Percentiles rank a stretch among this genome's conserved stretches.
Conservation (phyloP, 83 land plant genomes). For the Larix sibirica region DNA sequence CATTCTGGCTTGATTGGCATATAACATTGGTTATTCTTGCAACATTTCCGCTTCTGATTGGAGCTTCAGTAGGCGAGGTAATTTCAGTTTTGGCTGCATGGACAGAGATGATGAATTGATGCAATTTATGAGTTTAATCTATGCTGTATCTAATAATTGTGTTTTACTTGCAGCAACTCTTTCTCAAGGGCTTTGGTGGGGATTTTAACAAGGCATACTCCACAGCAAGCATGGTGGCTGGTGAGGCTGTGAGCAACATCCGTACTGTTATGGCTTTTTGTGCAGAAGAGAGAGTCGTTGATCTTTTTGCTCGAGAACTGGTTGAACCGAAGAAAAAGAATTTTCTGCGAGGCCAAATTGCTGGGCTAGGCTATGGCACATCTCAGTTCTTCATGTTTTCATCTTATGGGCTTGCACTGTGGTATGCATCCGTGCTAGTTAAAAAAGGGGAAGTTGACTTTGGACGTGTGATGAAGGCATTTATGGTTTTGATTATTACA, state of each 20-base stretch:
- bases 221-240: slow-evolving; percentile 60
- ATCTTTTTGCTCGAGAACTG: slow-evolving; percentile 51
- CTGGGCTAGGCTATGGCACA: slow-evolving; percentile 65
- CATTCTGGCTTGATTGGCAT: slow-evolving; percentile 54
- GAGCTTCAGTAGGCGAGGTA: slow-evolving; percentile 46
- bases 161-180: slow-evolving; percentile 26
- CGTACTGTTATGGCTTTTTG: slow-evolving; percentile 76
- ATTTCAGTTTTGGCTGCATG: slow-evolving; percentile 8
- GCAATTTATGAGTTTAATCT: background rate
- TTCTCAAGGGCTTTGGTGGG: slow-evolving; percentile 58
- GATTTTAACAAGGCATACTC: slow-evolving; percentile 53
- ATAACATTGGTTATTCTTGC: slow-evolving; percentile 52
- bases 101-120: background rate
- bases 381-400: slow-evolving; percentile 53
- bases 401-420: slow-evolving; percentile 70
- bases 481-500: slow-evolving; percentile 76
- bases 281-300: slow-evolving; percentile 53
- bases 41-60: slow-evolving; percentile 51
- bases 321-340: slow-evolving; percentile 44
- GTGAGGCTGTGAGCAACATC: slow-evolving; percentile 77
- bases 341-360: slow-evolving; percentile 56
- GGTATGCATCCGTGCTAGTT: slow-evolving; percentile 73
- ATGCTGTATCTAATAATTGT: too few relatives aligned
- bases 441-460: slow-evolving; percentile 44
- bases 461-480: slow-evolving; percentile 61